Conservation (phyloP, 2,329 filamentous ascomycete genomes). For the Ophiostoma triangulosporum region DNA sequence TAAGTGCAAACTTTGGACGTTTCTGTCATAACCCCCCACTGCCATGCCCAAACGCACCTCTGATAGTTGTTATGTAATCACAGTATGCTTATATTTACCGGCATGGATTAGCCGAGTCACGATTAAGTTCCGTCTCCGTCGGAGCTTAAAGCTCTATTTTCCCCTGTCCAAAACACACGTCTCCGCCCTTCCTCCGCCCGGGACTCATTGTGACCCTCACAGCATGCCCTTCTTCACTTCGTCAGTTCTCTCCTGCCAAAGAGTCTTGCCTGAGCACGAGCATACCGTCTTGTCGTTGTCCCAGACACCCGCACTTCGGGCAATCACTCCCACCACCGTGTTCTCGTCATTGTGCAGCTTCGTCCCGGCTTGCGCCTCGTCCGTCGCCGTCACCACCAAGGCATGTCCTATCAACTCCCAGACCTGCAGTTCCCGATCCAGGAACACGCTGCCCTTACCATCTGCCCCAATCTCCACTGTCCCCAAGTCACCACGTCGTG, state of each 20-base stretch:
- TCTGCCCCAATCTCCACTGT: constrained; percentile 60
- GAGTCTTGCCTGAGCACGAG: constrained; percentile 92
- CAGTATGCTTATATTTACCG: too few species aligned
- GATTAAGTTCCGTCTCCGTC: too few species aligned
- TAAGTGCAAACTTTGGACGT: too few species aligned
- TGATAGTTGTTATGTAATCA: too few species aligned
- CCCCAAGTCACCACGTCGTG: constrained; percentile 53
- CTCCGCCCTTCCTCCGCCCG: background rate
- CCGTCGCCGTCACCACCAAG: constrained; percentile 64
- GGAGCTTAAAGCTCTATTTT: too few species aligned
- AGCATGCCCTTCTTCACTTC: constrained; percentile 85
- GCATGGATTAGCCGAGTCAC: too few species aligned
- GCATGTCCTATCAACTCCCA: constrained; percentile 96
- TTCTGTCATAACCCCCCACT: too few species aligned
- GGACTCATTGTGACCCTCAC: constrained; percentile 23
- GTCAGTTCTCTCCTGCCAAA: constrained; percentile 93
- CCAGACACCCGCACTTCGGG: constrained; percentile 93
- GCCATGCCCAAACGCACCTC: too few species aligned
- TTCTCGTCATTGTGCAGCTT: constrained; percentile 62
- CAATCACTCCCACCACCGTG: constrained; percentile 86
- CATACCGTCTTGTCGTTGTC: constrained; percentile 98
- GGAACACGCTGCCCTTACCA: constrained; percentile 65
- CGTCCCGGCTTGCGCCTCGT: constrained; percentile 36
- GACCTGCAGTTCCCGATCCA: constrained; percentile 71
- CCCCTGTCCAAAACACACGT: too few species aligned